Percentiles rank a stretch among this genome's conserved stretches.
These are phyloP conservation scores for Haematococcus lacustris DNA, from an alignment of 139 green algal species.

Conservation along the genomic window DNA sequence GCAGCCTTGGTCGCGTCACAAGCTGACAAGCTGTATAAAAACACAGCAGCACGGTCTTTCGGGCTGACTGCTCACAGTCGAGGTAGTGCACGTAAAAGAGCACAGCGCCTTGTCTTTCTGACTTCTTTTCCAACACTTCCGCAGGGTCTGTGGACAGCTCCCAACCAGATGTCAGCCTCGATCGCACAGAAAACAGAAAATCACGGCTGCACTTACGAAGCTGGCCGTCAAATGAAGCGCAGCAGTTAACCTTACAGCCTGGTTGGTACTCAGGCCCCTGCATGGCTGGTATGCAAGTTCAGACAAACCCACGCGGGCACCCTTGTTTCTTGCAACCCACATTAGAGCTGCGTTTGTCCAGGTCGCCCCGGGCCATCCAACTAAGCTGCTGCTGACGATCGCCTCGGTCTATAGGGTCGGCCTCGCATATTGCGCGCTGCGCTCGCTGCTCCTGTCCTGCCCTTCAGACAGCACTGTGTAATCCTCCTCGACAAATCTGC, in stretches of 20 bases:
- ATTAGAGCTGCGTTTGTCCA: no score
- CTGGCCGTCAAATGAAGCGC: slow-evolving; percentile 31
- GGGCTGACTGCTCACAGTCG: slow-evolving; percentile 76
- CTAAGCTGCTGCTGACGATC: no score
- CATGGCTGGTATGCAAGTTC: no score
- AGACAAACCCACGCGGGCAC: no score
- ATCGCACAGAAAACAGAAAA: background rate
- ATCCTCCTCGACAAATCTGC: no score
- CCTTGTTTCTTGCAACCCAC: no score
- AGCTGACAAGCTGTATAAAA: background rate
- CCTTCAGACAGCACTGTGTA: no score
- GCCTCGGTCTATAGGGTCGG: no score
- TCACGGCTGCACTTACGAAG: slow-evolving; percentile 11
- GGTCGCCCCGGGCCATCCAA: no score
- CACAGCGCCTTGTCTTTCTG: slow-evolving; percentile 15
- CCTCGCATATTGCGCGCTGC: no score
- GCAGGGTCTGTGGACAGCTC: slow-evolving; percentile 24
- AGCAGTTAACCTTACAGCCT: slow-evolving; percentile 23
- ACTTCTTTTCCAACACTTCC: slow-evolving; percentile 37
- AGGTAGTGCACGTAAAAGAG: slow-evolving; percentile 87
- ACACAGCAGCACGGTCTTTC: no score
- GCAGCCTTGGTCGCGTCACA: background rate
- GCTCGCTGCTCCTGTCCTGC: no score
- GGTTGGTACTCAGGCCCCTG: slow-evolving; percentile 7
- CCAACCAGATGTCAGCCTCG: background rate